Conservation (phyloP, 78 protist species). For the Creolimax fragrantissima region DNA sequence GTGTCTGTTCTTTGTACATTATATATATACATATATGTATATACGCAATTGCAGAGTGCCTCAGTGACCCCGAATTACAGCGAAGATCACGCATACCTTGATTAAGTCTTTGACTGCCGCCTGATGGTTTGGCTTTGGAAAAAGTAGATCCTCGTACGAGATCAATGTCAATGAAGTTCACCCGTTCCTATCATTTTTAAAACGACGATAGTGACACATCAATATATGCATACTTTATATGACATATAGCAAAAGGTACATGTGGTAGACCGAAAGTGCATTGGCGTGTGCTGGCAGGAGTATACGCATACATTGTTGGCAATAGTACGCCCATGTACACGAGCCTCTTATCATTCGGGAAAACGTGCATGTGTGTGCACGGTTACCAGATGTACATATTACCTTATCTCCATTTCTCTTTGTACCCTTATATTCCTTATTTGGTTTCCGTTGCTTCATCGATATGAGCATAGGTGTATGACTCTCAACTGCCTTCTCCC, state of each 20-base stretch:
- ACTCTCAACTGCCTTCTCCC: background rate
- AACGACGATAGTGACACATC: background rate
- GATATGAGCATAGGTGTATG: background rate
- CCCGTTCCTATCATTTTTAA: background rate
- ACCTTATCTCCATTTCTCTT: background rate
- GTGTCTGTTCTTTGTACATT: too few relatives aligned
- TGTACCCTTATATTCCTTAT: background rate
- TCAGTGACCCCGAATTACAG: too few relatives aligned
- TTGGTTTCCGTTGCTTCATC: background rate
- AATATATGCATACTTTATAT: background rate
- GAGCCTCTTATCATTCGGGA: too few relatives aligned
- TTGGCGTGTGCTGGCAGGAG: too few relatives aligned
- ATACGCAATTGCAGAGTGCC: background rate
- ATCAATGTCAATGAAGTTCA: constrained; percentile 18
- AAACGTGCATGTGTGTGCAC: background rate
- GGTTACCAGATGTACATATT: background rate
- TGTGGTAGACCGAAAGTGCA: too few relatives aligned
- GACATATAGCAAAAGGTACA: too few relatives aligned
- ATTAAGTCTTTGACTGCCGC: background rate
- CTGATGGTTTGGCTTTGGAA: constrained; percentile 15
- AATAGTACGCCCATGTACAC: too few relatives aligned
- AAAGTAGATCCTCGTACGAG: constrained; percentile 23
- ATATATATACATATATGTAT: background rate
- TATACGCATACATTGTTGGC: too few relatives aligned
- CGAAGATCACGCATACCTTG: too few relatives aligned